Evolutionary conservation across 1,284 basidiomycete species (phyloP).

Genomic region (Leccinum pachyderme): DNA sequence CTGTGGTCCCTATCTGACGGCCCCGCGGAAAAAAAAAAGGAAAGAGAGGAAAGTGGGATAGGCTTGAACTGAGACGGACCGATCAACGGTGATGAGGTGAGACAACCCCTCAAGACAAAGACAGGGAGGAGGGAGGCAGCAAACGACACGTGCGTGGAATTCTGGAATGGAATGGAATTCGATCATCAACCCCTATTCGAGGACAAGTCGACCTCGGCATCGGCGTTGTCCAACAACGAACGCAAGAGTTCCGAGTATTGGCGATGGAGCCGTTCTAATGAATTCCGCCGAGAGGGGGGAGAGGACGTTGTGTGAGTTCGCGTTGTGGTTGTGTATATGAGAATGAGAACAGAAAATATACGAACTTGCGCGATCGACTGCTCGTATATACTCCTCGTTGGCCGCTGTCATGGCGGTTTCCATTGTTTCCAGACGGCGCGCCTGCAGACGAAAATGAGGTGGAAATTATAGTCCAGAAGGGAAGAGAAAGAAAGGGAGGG

Average conservation of each 20-base stretch:
- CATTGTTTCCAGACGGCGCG: conserved; percentile 56
- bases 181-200: background rate
- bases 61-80: background rate
- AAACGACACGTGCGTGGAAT: too few relatives aligned
- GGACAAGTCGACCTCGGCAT: conserved; percentile 33
- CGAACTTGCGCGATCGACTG: conserved; percentile 73
- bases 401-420: conserved; percentile 67
- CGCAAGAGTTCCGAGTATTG: conserved; percentile 61
- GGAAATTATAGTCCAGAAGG: background rate
- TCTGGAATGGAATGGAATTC: too few relatives aligned
- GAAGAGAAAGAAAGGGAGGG: too few relatives aligned
- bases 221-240: conserved; percentile 57
- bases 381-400: conserved; percentile 70
- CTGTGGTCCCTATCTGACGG: background rate
- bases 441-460: conserved; percentile 39
- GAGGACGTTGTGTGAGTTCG: background rate
- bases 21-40: background rate
- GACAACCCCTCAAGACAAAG: background rate
- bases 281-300: background rate
- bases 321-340: background rate
- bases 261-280: conserved; percentile 54
- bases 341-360: conserved; percentile 15
- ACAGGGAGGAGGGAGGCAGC: background rate
- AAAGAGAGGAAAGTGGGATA: background rate
- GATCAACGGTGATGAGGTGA: background rate